Base-by-base conservation (phyloP, 2,329 filamentous ascomycete genomes). In the Huntiella omanensis region DNA sequence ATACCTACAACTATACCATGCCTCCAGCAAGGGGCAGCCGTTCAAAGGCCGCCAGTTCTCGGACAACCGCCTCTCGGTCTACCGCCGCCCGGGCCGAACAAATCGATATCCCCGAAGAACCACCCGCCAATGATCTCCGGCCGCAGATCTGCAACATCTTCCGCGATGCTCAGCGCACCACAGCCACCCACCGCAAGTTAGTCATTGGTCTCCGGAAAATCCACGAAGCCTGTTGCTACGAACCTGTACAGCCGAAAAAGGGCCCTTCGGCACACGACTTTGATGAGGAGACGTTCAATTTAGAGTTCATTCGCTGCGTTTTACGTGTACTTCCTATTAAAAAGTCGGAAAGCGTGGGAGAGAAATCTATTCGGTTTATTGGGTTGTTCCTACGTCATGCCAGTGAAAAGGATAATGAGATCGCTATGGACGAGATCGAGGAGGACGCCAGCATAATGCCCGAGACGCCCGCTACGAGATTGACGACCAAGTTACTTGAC, bases 271-370 rank as follows among this genome's bases (percentile, higher is more conserved):
- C 70, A 8, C 72, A 77, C 53, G 80, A 85, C 8, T 83, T 87
- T 52, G 78, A 84, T 39, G 86, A 93, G 59, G 73, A 79, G 42
- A 80, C 91, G 49, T 96, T 98, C 65, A 93, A 91, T 56, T 65
- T 69, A 22, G 88, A 98, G 60, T 77, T 96, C 48, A 72, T 78
- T 48, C 73, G 91, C 57, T 95, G 86, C 57, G 71, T 93, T 17
- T 61, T 92, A 54, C 73, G 86, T 47, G 72, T 88, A 43, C 74
- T 98, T 67, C 75, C 80, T 1, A 78, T 96, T 49, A 93, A 88
- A 68, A 96, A 95, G 68, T 80, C 83, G 34, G 91, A 98, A 63
- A 70, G 74, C 11, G 87, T 83, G 2, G 91, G 86, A 17, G 88
- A 96, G 59, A 78, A 83, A 55, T 73, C 82, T 12, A 74, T 96